Percentiles rank a stretch among this genome's conserved stretches.
These are phyloP conservation scores for Globisporangium cederbergense DNA, from an alignment of 352 stramenopile genomes.

Conservation along the genomic window DNA sequence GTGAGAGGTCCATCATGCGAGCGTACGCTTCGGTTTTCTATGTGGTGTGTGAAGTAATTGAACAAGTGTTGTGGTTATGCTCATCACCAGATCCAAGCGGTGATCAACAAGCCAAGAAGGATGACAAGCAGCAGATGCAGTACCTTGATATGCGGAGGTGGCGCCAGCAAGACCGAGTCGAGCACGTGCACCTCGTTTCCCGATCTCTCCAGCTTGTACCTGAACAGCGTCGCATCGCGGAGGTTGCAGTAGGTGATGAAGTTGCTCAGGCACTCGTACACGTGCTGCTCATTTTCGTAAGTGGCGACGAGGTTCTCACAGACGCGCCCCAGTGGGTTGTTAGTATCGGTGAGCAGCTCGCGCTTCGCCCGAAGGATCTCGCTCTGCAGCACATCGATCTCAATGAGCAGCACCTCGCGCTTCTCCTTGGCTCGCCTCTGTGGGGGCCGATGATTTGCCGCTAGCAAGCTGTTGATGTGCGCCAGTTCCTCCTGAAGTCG, in stretches of 20 bases:
- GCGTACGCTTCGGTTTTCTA: conserved; percentile 33
- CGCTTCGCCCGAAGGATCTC: conserved; percentile 47
- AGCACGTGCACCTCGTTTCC: conserved; percentile 60
- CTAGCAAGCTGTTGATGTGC: neutral
- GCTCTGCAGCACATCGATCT: conserved; percentile 49
- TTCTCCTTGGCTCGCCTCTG: conserved; percentile 17
- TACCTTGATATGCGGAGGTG: conserved; percentile 46
- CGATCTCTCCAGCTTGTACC: conserved; percentile 51
- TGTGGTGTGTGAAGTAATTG: neutral
- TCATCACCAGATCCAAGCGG: neutral
- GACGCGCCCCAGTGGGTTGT: conserved; percentile 45
- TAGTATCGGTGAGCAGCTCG: conserved; percentile 45
- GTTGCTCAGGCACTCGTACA: conserved; percentile 64
- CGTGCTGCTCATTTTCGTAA: conserved; percentile 70
- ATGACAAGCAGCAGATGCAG: neutral
- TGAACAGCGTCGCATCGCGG: conserved; percentile 37
- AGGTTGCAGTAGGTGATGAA: conserved; percentile 54
- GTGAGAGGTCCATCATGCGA: conserved; percentile 41
- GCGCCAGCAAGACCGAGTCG: conserved; percentile 46
- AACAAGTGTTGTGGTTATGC: neutral
- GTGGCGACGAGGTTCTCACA: conserved; percentile 61
- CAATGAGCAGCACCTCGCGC: conserved; percentile 33
- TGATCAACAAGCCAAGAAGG: neutral
- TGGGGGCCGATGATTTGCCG: neutral
- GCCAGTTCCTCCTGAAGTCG: conserved; percentile 38